Conservation (phyloP, 345 rosid species). For the Carallia brachiata region DNA sequence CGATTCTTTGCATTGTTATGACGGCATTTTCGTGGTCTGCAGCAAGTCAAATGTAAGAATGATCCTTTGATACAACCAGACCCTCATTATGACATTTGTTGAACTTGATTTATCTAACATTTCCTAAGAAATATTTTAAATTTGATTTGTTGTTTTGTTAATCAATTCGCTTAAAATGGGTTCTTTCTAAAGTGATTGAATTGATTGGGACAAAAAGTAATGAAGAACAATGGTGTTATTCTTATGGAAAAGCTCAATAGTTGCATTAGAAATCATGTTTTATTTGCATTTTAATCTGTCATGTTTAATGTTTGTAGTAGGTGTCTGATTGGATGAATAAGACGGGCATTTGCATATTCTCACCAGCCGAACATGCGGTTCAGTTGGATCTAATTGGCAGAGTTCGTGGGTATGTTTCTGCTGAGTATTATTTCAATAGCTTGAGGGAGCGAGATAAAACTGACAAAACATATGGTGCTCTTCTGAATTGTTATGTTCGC, state of each 20-base stretch:
- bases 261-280: not conserved
- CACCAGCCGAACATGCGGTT: conserved; percentile 75
- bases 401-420: conserved; percentile 59
- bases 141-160: not conserved
- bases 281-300: conserved; percentile 4
- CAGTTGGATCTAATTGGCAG: conserved; percentile 75
- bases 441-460: conserved; percentile 66
- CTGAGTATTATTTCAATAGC: conserved; percentile 63
- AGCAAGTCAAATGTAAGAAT: too few relatives aligned
- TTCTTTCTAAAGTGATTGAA: too few relatives aligned
- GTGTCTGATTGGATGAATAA: conserved; percentile 80
- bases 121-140: not conserved
- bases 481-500: conserved; percentile 73
- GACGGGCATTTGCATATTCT: conserved; percentile 52
- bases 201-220: too few relatives aligned
- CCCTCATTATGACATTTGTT: not conserved
- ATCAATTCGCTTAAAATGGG: too few relatives aligned
- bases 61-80: not conserved
- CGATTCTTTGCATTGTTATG: not conserved
- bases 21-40: not conserved
- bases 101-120: not conserved
- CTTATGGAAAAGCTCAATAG: not conserved
- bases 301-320: conserved; percentile 41
- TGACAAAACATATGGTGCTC: conserved; percentile 80
- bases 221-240: not conserved